Base-by-base conservation (phyloP, 768 basidiomycete genomes). In the Lanmaoa pseudosensibilis region DNA sequence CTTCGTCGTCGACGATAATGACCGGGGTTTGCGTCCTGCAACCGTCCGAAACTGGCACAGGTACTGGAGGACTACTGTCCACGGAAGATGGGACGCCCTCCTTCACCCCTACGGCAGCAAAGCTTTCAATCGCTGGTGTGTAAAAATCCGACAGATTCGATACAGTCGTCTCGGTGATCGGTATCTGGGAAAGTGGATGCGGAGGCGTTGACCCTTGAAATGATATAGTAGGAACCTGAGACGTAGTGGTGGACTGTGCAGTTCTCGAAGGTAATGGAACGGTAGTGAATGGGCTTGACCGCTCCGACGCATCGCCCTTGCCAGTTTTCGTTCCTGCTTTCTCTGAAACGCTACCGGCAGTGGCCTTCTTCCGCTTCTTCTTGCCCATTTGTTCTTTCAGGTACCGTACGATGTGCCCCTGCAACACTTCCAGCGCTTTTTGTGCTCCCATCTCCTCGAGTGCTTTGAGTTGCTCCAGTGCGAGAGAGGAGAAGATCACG, bases 331-430 rank as follows among this genome's bases (percentile, higher is more conserved):
- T 72, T 65, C 76, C 68, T 53, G 73, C 75, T 64, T 79, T 79
- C 49, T 80, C 79, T 19, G 50, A 37, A 18, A 60, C 68, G 30
- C 65, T 71, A 54, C 25, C 77, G 38, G 44, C 69, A 62, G 4
- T 77, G 50, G 39, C 67, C 65, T 65, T 80, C 73, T 54, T 77
- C 71, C 71, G 76, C 71, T 69, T 71, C 53, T 71, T 71, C 57
- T 67, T 69, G 13, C 69, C 65, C 61, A 85, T 82, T 60, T 77
- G 78, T 69, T 93, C 90, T 73, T 94, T 95, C 67, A 94, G 73
- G 57, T 86, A 90, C 52, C 88, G 82, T 41, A 93, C 90, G 69
- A 95, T 91, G 64, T 94, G 89, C 3, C 82, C 85, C 58, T 93
- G 92, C 54, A 96, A 75, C 21, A 92, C 86, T 61, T 84, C 82